phyloP scores from a whole-genome alignment of 176 grass and related monocot genomes.

The Oryza meyeriana region DNA sequence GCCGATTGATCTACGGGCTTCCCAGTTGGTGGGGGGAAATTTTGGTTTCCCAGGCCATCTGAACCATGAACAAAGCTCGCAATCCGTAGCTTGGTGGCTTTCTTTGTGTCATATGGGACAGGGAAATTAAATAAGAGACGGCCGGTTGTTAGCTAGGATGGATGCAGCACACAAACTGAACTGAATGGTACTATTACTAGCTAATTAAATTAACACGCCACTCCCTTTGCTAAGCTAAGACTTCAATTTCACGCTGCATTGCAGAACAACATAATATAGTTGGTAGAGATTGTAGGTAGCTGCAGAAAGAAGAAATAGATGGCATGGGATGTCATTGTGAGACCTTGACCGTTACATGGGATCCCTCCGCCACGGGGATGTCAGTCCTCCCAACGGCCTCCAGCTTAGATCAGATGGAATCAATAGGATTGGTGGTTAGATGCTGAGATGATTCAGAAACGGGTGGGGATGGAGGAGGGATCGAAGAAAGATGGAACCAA shows the following conservation, averaged over 20 bases:
- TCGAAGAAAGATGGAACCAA: background rate
- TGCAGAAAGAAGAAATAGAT: background rate
- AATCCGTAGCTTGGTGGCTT: slow-evolving; percentile 79
- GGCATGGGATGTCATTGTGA: background rate
- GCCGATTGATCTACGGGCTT: slow-evolving; percentile 59
- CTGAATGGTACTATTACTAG: background rate
- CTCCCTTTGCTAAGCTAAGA: too few relatives aligned
- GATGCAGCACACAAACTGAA: background rate
- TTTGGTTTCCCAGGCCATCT: slow-evolving; percentile 82
- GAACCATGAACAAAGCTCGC: slow-evolving; percentile 82
- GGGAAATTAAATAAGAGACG: background rate
- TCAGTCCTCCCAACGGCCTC: slow-evolving; percentile 70
- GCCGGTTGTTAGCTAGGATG: background rate
- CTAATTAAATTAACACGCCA: too few relatives aligned
- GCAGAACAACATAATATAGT: too few relatives aligned
- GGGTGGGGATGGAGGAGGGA: background rate
- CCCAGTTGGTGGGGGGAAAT: slow-evolving; percentile 55
- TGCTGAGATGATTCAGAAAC: background rate
- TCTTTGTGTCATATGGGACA: slow-evolving; percentile 36
- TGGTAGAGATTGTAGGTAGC: background rate
- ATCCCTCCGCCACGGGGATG: slow-evolving; percentile 93
- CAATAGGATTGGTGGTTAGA: too few relatives aligned
- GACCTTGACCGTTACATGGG: slow-evolving; percentile 79
- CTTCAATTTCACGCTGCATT: too few relatives aligned
- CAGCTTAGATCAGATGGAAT: slow-evolving; percentile 37